Evolutionary conservation across 768 basidiomycete genomes (phyloP).

Genomic region (Phanerodontia chrysosporium): DNA sequence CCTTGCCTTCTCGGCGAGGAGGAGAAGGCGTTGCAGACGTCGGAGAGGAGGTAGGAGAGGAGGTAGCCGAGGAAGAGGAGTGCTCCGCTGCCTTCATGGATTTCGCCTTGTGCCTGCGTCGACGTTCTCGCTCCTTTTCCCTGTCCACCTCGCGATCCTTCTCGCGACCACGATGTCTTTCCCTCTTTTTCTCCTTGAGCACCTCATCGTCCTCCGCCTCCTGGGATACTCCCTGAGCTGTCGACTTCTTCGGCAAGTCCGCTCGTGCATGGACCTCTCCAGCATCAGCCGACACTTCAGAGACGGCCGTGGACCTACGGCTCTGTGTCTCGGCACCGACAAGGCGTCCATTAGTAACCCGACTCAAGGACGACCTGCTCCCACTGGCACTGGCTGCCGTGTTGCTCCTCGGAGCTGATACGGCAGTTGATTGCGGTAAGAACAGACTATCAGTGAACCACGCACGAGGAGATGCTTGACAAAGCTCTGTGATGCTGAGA

Average conservation of each 20-base stretch:
- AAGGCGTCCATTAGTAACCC: too few relatives aligned
- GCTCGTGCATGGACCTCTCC: neutral
- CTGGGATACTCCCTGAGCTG: neutral
- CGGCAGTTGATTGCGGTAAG: neutral
- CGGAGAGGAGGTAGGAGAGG: neutral
- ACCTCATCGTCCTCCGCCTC: neutral
- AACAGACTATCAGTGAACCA: conserved; percentile 13
- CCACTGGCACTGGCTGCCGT: neutral
- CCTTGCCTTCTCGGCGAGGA: neutral
- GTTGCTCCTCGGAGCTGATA: neutral
- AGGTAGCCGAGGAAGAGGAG: conserved; percentile 1
- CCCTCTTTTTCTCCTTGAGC: neutral
- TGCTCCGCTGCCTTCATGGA: neutral
- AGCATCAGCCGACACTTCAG: too few relatives aligned
- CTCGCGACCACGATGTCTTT: conserved; percentile 4
- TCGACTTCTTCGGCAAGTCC: neutral
- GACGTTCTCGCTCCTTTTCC: conserved; percentile 8
- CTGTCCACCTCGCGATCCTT: conserved; percentile 4
- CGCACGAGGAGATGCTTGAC: conserved; percentile 11
- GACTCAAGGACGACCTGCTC: too few relatives aligned
- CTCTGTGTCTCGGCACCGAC: neutral
- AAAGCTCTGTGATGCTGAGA: conserved; percentile 24
- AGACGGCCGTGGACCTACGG: too few relatives aligned
- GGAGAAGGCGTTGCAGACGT: conserved; percentile 2
- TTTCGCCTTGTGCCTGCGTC: neutral